A percentile compares a stretch with the other conserved stretches of the same genome.
These are phyloP conservation scores for Colletotrichum tropicicola DNA, from an alignment of 2,329 filamentous ascomycete species.

Conservation along the genomic window DNA sequence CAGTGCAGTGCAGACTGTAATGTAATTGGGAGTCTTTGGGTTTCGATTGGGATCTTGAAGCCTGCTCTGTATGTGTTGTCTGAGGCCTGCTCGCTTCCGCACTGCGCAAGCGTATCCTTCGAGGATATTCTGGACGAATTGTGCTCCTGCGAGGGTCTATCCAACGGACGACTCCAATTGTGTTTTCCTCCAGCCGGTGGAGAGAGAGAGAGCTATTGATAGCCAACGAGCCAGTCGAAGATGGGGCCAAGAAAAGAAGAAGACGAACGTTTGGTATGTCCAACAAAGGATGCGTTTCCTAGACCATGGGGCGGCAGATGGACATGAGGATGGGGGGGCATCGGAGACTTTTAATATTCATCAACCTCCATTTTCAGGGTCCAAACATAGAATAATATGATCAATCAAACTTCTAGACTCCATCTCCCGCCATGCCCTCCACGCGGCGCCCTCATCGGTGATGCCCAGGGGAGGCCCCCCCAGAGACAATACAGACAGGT, in stretches of 20 bases:
- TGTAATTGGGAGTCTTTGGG: constrained; percentile 3
- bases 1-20: not conserved
- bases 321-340: not conserved
- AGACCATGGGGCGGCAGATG: not conserved
- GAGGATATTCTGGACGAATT: not conserved
- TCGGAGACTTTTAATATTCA: constrained; percentile 19
- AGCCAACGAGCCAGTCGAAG: constrained; percentile 13
- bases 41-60: constrained; percentile 12
- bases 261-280: not conserved
- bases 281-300: not conserved
- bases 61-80: constrained; percentile 11
- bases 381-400: constrained; percentile 9
- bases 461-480: not conserved
- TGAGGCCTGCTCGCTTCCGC: constrained; percentile 1
- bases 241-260: not conserved
- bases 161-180: not conserved
- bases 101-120: constrained; percentile 6
- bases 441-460: not conserved
- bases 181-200: constrained; percentile 17
- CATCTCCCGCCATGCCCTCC: not conserved
- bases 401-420: constrained; percentile 14
- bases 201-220: not conserved
- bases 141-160: too few relatives aligned
- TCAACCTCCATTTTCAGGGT: constrained; percentile 16
- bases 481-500: not conserved